phyloP scores from a whole-genome alignment of 163 green algal species.

The Scenedesmus sp. region DNA sequence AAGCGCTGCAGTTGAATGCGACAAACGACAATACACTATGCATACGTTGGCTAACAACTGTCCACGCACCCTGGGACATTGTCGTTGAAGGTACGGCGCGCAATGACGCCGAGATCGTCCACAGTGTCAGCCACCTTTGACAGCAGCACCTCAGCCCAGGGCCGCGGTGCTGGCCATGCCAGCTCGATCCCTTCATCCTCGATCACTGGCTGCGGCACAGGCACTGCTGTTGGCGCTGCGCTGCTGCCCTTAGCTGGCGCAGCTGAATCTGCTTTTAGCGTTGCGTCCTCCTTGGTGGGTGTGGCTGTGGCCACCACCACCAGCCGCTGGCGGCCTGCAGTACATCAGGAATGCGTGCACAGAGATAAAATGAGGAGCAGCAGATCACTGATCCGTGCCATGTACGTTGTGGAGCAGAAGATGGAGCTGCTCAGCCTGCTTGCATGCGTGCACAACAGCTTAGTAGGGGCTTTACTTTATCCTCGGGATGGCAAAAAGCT shows the following conservation, averaged over 20 bases:
- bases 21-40: too few species aligned
- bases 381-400: not conserved
- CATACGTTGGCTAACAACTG: too few species aligned
- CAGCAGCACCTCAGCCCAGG: constrained; percentile 46
- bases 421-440: not conserved
- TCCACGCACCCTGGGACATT: not conserved
- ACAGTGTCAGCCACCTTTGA: constrained; percentile 56
- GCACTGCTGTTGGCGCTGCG: not conserved
- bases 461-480: not conserved
- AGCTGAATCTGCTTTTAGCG: not conserved
- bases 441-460: not conserved
- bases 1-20: too few species aligned
- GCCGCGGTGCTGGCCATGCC: constrained; percentile 35
- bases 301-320: not conserved
- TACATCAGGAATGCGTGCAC: not conserved
- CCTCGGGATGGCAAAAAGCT: not conserved
- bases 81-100: constrained; percentile 36
- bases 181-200: constrained; percentile 30
- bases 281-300: constrained; percentile 15
- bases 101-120: constrained; percentile 51
- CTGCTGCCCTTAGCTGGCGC: not conserved
- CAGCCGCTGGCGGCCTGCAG: not conserved
- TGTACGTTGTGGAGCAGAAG: not conserved
- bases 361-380: not conserved
- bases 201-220: not conserved